Evolutionary conservation across 345 rosid species (phyloP).

Genomic region (Camelina neglecta): DNA sequence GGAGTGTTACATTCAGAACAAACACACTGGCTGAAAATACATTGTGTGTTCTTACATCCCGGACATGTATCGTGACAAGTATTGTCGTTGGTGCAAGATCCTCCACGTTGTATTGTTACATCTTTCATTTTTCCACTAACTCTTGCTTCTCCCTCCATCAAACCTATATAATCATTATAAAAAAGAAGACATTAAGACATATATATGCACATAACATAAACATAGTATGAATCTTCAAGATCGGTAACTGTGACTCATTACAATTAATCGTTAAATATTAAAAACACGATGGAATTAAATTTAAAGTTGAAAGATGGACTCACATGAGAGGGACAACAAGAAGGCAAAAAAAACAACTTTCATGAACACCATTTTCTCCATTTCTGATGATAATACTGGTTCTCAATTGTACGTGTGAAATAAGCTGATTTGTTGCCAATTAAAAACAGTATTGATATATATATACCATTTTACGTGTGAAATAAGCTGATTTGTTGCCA

Average conservation of each 20-base stretch:
- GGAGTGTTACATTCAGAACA: slow-evolving; percentile 28
- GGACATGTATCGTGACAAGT: slow-evolving; percentile 31
- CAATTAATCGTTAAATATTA: too few species aligned
- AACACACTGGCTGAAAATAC: slow-evolving; percentile 39
- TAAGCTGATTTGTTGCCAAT: slow-evolving; percentile 20
- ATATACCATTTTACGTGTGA: background rate
- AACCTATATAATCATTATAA: background rate
- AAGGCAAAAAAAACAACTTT: slow-evolving; percentile 17
- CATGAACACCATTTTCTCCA: background rate
- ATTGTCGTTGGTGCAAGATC: slow-evolving; percentile 29
- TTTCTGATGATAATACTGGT: background rate
- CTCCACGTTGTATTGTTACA: slow-evolving; percentile 38
- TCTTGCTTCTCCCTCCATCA: slow-evolving; percentile 27
- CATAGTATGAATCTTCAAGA: too few species aligned
- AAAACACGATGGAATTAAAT: background rate
- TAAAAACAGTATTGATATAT: background rate
- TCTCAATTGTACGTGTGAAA: background rate
- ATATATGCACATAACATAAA: background rate
- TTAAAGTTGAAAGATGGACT: slow-evolving; percentile 3
- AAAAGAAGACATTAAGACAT: too few species aligned
- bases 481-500: slow-evolving; percentile 19
- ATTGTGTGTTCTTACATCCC: background rate
- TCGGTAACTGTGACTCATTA: too few species aligned
- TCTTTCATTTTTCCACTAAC: slow-evolving; percentile 14
- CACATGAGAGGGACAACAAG: slow-evolving; percentile 29